Conservation (phyloP, 129 eudicot species). For the Artemisia tridentata region DNA sequence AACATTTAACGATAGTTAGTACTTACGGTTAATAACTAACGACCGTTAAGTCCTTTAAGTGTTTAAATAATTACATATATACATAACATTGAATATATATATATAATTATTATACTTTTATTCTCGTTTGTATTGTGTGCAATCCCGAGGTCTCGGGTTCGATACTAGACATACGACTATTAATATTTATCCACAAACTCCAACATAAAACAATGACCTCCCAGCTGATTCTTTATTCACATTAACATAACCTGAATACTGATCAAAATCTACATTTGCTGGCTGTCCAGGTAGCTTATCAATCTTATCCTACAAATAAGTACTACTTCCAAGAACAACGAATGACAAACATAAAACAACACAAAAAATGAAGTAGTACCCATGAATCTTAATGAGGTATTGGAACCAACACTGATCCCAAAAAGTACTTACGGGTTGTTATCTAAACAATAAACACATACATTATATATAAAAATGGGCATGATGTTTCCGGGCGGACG, state of each 20-base stretch:
- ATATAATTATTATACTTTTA: no score
- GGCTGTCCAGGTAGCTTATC: conserved; percentile 89
- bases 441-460: no score
- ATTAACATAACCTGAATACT: conserved; percentile 92
- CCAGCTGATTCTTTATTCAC: conserved; percentile 78
- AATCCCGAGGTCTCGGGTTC: no score
- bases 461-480: neutral
- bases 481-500: no score
- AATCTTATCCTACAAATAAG: conserved; percentile 58
- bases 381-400: conserved; percentile 43
- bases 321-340: conserved; percentile 40
- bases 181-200: no score
- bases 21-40: no score
- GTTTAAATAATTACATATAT: no score
- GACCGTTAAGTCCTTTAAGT: no score
- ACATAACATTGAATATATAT: no score
- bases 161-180: no score
- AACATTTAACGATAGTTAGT: no score
- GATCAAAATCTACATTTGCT: conserved; percentile 61
- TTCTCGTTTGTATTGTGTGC: no score
- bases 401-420: conserved; percentile 28
- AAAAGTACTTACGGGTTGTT: conserved; percentile 23
- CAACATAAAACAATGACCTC: conserved; percentile 81
- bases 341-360: conserved; percentile 31
- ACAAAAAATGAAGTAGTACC: conserved; percentile 29